A percentile compares a stretch with the other conserved stretches of the same genome.
These are phyloP conservation scores for Boletus sensibilis DNA, from an alignment of 768 basidiomycete species.

Conservation along the genomic window DNA sequence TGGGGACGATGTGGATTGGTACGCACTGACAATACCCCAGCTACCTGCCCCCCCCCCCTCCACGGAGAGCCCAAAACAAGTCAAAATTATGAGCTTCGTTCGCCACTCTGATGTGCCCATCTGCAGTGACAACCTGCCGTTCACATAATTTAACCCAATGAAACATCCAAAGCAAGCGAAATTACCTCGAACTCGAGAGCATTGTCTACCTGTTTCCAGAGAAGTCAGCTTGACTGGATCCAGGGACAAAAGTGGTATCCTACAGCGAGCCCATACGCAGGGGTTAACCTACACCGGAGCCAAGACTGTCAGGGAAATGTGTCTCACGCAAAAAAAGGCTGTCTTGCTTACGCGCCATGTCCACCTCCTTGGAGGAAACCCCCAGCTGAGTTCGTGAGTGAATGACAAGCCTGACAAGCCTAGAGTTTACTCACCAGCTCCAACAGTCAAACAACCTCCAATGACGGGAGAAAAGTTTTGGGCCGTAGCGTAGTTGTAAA, in stretches of 20 bases:
- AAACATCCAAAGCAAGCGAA: background rate
- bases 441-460: constrained; percentile 23
- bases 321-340: background rate
- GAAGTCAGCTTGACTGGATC: background rate
- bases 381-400: constrained; percentile 33
- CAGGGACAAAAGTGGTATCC: background rate
- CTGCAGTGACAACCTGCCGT: constrained; percentile 38
- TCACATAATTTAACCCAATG: background rate
- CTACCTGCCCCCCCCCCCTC: constrained; percentile 53
- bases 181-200: constrained; percentile 41
- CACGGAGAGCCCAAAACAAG: constrained; percentile 55
- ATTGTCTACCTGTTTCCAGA: constrained; percentile 40
- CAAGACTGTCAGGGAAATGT: background rate
- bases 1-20: background rate
- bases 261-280: constrained; percentile 44
- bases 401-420: background rate
- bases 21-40: constrained; percentile 43
- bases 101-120: constrained; percentile 38
- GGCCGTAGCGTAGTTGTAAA: constrained; percentile 15
- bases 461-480: constrained; percentile 18
- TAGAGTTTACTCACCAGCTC: constrained; percentile 8
- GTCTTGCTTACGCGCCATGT: constrained; percentile 32
- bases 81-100: constrained; percentile 44
- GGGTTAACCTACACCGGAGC: constrained; percentile 26
- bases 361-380: constrained; percentile 54